phyloP scores from a whole-genome alignment of 139 green algal species.

The Gonium pectorale region DNA sequence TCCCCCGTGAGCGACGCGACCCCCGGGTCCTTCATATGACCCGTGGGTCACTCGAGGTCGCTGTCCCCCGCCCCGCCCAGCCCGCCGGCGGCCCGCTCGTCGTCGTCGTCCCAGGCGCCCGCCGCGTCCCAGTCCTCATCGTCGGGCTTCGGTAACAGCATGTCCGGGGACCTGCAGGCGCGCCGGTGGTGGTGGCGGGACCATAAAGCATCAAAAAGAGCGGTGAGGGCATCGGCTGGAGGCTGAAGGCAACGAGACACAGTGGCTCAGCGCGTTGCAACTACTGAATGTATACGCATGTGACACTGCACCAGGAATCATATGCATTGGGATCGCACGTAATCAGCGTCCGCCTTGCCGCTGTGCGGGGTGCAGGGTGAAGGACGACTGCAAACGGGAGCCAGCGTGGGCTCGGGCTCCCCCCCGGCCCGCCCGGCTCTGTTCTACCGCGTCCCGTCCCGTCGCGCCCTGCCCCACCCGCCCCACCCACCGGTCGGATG shows the following conservation, averaged over 20 bases:
- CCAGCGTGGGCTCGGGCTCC: not conserved
- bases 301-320: not conserved
- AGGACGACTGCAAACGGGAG: not conserved
- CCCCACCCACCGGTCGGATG: slow-evolving; percentile 61
- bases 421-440: too few relatives aligned
- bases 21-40: too few relatives aligned
- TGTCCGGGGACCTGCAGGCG: slow-evolving; percentile 35
- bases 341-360: not conserved
- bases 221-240: too few relatives aligned
- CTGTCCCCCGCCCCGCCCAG: slow-evolving; percentile 1
- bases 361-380: not conserved
- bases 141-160: slow-evolving; percentile 32
- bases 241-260: not conserved
- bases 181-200: not conserved
- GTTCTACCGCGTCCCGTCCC: not conserved
- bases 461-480: too few relatives aligned
- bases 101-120: not conserved
- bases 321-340: not conserved
- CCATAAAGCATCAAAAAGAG: too few relatives aligned
- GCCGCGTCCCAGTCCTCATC: slow-evolving; percentile 46
- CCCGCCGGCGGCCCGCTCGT: not conserved
- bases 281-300: not conserved
- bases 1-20: too few relatives aligned
- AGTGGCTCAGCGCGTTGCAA: not conserved
- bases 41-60: not conserved